Evolutionary conservation across 1,284 basidiomycete genomes (phyloP).

Genomic region (Malassezia restricta): DNA sequence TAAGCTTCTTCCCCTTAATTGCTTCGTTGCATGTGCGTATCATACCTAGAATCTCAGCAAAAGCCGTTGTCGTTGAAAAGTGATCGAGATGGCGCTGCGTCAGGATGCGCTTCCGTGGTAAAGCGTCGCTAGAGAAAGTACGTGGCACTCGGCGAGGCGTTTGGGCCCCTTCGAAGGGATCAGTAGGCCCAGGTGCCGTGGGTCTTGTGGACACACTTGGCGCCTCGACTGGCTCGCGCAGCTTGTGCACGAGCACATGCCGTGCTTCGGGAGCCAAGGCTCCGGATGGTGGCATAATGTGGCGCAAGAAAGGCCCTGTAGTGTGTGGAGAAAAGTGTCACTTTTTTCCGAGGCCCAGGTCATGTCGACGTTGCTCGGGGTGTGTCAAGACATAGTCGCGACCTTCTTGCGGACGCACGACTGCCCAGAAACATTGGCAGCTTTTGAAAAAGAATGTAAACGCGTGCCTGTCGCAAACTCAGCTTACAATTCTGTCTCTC

Average conservation of each 20-base stretch:
- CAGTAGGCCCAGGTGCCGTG: neutral
- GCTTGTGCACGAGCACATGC: constrained; percentile 5
- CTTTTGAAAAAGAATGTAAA: constrained; percentile 8
- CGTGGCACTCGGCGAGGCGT: neutral
- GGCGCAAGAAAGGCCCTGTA: neutral
- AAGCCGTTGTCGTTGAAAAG: constrained; percentile 67
- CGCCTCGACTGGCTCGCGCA: neutral
- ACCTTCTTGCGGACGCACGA: constrained; percentile 19
- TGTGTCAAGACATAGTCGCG: constrained; percentile 24
- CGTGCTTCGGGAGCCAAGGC: neutral
- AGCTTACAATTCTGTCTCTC: neutral
- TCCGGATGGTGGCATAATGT: neutral
- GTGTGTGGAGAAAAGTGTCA: neutral
- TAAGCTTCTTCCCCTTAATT: constrained; percentile 64
- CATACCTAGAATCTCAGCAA: constrained; percentile 60
- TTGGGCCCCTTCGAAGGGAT: constrained; percentile 8
- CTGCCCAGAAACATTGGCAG: constrained; percentile 19
- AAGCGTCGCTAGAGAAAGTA: neutral
- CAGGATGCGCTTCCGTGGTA: constrained; percentile 65
- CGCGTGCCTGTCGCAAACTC: neutral
- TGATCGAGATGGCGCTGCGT: constrained; percentile 64
- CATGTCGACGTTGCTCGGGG: neutral
- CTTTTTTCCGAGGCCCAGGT: neutral
- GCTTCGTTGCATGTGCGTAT: constrained; percentile 65
- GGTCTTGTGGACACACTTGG: neutral